Evolutionary conservation across 106 monocot species (phyloP), one percentile per base, ranked within the genome.

Genomic region (Acorus calamus): DNA sequence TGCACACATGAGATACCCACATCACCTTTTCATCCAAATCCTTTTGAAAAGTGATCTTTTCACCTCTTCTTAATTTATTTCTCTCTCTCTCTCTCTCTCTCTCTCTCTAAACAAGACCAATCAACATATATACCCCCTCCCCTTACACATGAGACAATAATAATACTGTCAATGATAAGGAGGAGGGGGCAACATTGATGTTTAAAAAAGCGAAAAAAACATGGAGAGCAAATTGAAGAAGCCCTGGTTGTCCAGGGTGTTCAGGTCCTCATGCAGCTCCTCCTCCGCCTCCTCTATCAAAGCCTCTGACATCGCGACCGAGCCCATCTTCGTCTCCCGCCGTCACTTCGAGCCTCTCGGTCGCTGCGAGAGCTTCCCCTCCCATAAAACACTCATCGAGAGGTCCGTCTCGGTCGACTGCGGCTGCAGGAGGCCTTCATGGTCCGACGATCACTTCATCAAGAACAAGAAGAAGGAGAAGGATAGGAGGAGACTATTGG

Each of bases 241-340:
- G 14, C 56, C 74, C 12, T 58, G 64, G 11, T 5, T 59, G 3
- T 51, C 74, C 3, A 11, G 60, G 6, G 11, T 74, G 11, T 67
- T 74, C 52, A 61, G 69, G n/a, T 58, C 65, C 4, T n/a, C 76
- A 42, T 76, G 70, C 70, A 43, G 67, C 44, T 67, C 67, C 45
- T 51, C 78, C 44, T 52, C 55, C 60, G 11, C 57, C 9, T 54
- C 13, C 8, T 60, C 53, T 41, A 42, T 49, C 44, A 61, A 28
- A 28, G 28, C 28, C 28, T 28, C 28, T 47, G 71, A 70, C 3
- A 50, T 57, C 64, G 75, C 57, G 2, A 8, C 51, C 1, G 50
- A 66, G 52, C 65, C 65, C 8, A 8, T 14, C 47, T 55, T 77
- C 43, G 48, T 56, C 65, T 12, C 82, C 43, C 8, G 13, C 58